Base-by-base conservation (phyloP, 495 filamentous ascomycete genomes). In the Podospora didyma region DNA sequence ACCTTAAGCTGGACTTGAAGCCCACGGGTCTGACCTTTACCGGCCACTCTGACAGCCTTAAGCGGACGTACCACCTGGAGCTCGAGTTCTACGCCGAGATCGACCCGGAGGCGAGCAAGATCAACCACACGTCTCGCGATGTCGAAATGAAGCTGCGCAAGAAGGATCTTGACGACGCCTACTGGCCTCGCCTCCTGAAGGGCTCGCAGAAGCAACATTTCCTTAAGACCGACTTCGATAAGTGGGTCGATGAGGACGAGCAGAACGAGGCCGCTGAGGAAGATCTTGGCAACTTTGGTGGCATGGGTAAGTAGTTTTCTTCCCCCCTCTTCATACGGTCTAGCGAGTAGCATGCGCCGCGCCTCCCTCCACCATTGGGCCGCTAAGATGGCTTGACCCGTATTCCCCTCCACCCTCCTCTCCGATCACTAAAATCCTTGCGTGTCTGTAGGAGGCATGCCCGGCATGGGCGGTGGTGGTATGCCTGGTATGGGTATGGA, bases 171-270 rank as follows among this genome's bases (percentile, higher is more conserved):
- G 88, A 89, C 73, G 79, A 85, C 57, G 89, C 90, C 66, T 97
- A 86, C 81, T 98, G 94, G 94, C 94, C 94, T 39, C 85, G 94
- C 62, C 81, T 98, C 54, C 76, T 96, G 67, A 96, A 97, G 85
- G 88, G 90, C 23, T 73, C 73, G 37, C 87, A 90, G 83, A 96
- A 89, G 81, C 69, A 86, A 51, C 94, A 97, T 79, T 98, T 94
- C 85, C 73, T 98, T 66, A 97, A 96, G 89, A 98, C 94, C 63
- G 87, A 98, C 73, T 98, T 98, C 66, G 90, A 97, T 76, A 97
- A 97, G 91, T 98, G 95, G 95, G 92, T 98, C 62, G 95, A 97
- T 71, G 94, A 97, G 84, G 94, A 98, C 72, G 94, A 98, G 82
- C 94, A 98, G 77, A 89, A 97, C 65, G 90, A 87, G 65, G 86